Base-by-base conservation (phyloP, 108 stramenopile species). In the Cyclotella cryptica region DNA sequence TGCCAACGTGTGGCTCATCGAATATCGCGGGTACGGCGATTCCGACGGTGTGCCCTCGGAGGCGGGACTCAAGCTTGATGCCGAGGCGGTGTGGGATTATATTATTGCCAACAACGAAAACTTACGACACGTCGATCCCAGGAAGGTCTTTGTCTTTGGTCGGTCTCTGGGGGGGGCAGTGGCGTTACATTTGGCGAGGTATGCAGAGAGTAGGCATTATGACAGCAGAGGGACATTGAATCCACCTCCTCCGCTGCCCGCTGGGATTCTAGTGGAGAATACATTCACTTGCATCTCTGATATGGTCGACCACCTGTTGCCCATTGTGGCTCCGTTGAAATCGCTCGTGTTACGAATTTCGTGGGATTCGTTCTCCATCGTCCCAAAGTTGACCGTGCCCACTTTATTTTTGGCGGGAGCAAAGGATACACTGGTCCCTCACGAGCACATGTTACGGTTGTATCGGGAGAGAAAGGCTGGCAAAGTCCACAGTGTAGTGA, bases 251-350 rank as follows among this genome's bases (percentile, higher is more conserved):
- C 76, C 80, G 1, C 81, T 87, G 13, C 66, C 98, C 46, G 90
- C 88, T 8, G 98, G 94, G 18, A 79, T 99, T 10, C 86, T 98
- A 30, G 92, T 98, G 29, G 98, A 99, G 74, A 99, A 99, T 75
- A 99, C 98, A 24, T 98, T 99, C 71, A 55, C 92, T 12, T 91
- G 84, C 44, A 96, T 99, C 46, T 72, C 93, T 0, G 86, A 83
- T 42, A 99, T 99, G 98, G 98, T 96, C 0, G 97, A 97, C 83
- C 81, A 89, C 72, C 57, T 99, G 30, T 88, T 98, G 88, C 98
- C 98, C 1, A 75, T 90, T 22, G 42, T 97, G 5, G 88, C 88
- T n/a, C 87, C 93, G 18, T 61, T 99, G 39, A 98, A 97, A 78
- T 39, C 80, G 0, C 74, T 97, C 13, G 81, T 98, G 9, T 79